Base-by-base conservation (phyloP, 306 rosid species). In the Coriaria nepalensis region DNA sequence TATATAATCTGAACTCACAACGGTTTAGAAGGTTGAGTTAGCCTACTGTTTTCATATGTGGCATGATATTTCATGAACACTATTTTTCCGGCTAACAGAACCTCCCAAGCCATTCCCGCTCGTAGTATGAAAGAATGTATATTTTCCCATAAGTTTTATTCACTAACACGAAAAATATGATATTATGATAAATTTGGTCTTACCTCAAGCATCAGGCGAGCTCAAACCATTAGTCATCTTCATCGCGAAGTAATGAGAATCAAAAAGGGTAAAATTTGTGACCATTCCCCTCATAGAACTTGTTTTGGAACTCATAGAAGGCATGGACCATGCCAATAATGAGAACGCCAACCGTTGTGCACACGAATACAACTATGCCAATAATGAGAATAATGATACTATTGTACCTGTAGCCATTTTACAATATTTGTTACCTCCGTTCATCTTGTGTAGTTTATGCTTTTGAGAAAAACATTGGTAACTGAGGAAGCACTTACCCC, bases 291-390 rank as follows among this genome's bases (percentile, higher is more conserved):
- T 69, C 78, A 29, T 85, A 85, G 53, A 85, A 85, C 67, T 81
- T 86, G 76, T 74, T 73, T 60, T 73, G 85, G 53, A 81, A 86
- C 70, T 86, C 93, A n/a, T n/a, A n/a, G n/a, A n/a, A n/a, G n/a
- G n/a, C n/a, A n/a, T n/a, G n/a, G n/a, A n/a, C n/a, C n/a, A n/a
- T n/a, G n/a, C n/a, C n/a, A n/a, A n/a, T n/a, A n/a, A n/a, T n/a
- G n/a, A n/a, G n/a, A n/a, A 81, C 95, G 34, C 87, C 95, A 32
- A 76, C 86, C 6, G 95, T 86, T 9, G 93, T 87, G 36, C 67
- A 60, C 49, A 81, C 12, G 14, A 81, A 85, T 47, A 86, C 73
- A 15, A 70, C 13, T 56, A 78, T 49, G 50, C 95, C 88, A 41
- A 81, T 47, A 42, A 67, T 53, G 10, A 77, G 81, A 60, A 86